Evolutionary conservation across 306 rosid species (phyloP), one percentile per base, ranked within the genome.

Genomic region (Styphnolobium japonicum): DNA sequence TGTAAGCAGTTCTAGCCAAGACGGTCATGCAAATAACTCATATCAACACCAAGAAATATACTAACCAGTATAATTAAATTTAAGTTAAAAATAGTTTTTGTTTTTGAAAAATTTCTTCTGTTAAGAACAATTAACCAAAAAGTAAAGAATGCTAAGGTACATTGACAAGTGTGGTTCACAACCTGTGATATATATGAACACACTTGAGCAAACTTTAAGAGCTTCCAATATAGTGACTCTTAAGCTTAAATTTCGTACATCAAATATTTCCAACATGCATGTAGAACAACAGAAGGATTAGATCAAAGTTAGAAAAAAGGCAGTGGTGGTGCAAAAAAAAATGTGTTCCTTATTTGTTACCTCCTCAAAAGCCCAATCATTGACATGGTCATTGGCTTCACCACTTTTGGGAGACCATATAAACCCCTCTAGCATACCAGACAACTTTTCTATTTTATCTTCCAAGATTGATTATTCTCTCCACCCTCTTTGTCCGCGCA

Each of bases 401-500:
- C 86, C 71, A 74, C 83, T 73, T 81, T 73, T 88, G 43, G 96
- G 97, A 78, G 96, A 87, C 93, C 94, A 90, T 80, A 93, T 85
- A 63, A 95, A 85, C 67, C 96, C 93, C 82, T 89, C 94, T 68
- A 93, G 87, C 90, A 92, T 85, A 76, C 94, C 94, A 74, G 94
- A 91, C 37, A 88, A 80, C 87, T 87, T 93, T 80, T 93, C 94
- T 58, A 91, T 82, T 80, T 91, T 93, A 77, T 93, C 98, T 76
- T 97, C 99, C 88, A 92, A 83, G 81, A 90, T 80, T 3, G 97
- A 93, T 80, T 91, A 83, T 86, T 95, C 99, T 82, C 97, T 93
- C 99, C 98, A 90, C 49, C 99, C 99, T 85, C 97, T 87, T 87
- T 95, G 97, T 52, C 97, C 96, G n/a, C 90, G 81, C 98, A 95